phyloP scores from a whole-genome alignment of 805 yeast species.

The Ogataea nakhonphanomensis region DNA sequence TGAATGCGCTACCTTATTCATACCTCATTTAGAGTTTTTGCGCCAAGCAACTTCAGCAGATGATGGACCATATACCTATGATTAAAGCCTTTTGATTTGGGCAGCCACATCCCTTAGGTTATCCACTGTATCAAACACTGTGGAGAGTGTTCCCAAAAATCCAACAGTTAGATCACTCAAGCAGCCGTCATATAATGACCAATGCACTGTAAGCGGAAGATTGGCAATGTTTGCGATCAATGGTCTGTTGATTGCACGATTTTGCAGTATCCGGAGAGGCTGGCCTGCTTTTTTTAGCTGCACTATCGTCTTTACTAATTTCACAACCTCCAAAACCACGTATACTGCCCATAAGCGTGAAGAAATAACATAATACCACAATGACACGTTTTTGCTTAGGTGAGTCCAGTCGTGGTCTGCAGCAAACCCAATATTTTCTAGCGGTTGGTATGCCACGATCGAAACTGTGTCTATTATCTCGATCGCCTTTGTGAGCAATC shows the following conservation, averaged over 20 bases:
- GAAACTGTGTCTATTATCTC: conserved; percentile 25
- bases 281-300: conserved; percentile 7
- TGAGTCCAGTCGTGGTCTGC: conserved; percentile 32
- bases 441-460: conserved; percentile 31
- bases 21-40: conserved; percentile 36
- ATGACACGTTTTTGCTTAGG: conserved; percentile 12
- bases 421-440: conserved; percentile 35
- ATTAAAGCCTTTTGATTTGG: conserved; percentile 1
- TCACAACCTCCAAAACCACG: conserved; percentile 32
- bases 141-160: conserved; percentile 32
- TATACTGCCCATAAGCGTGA: conserved; percentile 35
- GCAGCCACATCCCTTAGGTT: conserved; percentile 19
- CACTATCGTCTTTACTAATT: conserved; percentile 13
- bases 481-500: conserved; percentile 21
- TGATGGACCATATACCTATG: conserved; percentile 6
- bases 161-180: conserved; percentile 32
- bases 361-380: conserved; percentile 33
- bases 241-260: conserved; percentile 15
- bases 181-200: conserved; percentile 36
- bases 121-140: conserved; percentile 23
- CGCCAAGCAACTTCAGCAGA: conserved; percentile 11
- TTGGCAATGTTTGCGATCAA: conserved; percentile 33
- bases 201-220: conserved; percentile 36
- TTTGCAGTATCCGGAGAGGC: conserved; percentile 4
- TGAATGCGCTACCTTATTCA: conserved; percentile 32